These are phyloP conservation scores for Thielaviopsis euricoi DNA, from an alignment of 2,329 filamentous ascomycete genomes.

Conservation along the genomic window DNA sequence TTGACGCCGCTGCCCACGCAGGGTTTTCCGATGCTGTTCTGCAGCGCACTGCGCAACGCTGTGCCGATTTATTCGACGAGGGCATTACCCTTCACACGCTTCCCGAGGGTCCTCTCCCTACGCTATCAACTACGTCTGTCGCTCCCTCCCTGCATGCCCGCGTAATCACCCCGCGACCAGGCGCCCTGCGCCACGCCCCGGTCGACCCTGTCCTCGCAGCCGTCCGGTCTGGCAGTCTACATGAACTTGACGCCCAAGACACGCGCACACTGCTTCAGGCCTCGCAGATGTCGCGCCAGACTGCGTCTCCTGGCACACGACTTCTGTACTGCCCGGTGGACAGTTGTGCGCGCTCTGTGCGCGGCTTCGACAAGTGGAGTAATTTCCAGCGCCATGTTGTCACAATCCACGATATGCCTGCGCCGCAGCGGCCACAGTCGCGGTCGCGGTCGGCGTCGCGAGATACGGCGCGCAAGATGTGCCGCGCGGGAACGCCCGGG, in stretches of 20 bases:
- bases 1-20: slow-evolving; percentile 59
- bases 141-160: neutral
- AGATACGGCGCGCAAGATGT: slow-evolving; percentile 16
- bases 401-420: slow-evolving; percentile 20
- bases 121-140: neutral
- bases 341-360: slow-evolving; percentile 21
- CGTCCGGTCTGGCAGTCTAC: slow-evolving; percentile 16
- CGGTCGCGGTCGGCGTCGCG: slow-evolving; percentile 19
- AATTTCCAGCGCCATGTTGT: slow-evolving; percentile 25
- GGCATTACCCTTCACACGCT: slow-evolving; percentile 48
- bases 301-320: slow-evolving; percentile 14
- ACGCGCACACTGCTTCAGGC: neutral
- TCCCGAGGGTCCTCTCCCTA: slow-evolving; percentile 15
- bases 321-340: slow-evolving; percentile 22
- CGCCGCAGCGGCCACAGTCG: neutral
- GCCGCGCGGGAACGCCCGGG: neutral
- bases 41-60: slow-evolving; percentile 54
- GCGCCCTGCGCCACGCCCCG: neutral
- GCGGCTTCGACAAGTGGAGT: slow-evolving; percentile 21
- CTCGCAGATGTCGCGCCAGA: slow-evolving; percentile 9
- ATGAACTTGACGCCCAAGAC: neutral
- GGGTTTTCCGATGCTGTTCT: slow-evolving; percentile 52
- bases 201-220: slow-evolving; percentile 16
- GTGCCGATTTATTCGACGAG: slow-evolving; percentile 58
- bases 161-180: neutral